Conservation (phyloP, 345 rosid genomes). For the Excoecaria cochinchinensis region DNA sequence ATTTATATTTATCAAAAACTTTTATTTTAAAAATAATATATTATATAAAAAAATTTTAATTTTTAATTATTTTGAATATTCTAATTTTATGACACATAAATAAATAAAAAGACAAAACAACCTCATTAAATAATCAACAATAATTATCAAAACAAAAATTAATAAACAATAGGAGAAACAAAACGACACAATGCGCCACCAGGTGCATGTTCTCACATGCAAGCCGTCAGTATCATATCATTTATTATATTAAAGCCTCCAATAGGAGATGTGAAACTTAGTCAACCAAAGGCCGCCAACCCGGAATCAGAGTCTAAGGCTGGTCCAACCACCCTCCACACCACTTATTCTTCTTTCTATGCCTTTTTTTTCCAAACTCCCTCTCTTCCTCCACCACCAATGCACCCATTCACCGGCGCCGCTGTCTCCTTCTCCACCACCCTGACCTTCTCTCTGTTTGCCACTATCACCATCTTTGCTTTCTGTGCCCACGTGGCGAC, state of each 20-base stretch:
- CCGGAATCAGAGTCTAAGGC: not conserved
- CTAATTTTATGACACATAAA: not conserved
- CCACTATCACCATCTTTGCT: not conserved
- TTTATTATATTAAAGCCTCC: no score
- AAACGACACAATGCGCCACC: not conserved
- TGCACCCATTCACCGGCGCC: not conserved
- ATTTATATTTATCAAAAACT: no score
- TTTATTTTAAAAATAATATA: no score
- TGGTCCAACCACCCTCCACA: slow-evolving; percentile 3
- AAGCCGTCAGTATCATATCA: not conserved
- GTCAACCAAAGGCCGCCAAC: slow-evolving; percentile 12
- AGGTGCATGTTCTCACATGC: not conserved
- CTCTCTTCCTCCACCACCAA: slow-evolving; percentile 1
- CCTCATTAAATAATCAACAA: not conserved
- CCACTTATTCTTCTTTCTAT: not conserved
- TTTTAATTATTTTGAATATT: no score
- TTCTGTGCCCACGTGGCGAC: not conserved
- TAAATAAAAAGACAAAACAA: not conserved
- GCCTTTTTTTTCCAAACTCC: not conserved
- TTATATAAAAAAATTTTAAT: no score
- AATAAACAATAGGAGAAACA: not conserved
- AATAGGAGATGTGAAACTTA: not conserved
- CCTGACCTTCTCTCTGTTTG: not conserved
- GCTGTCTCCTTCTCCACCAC: not conserved
- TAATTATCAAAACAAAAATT: no score